Base-by-base conservation (phyloP, 179 eudicot species). In the Silene vulgaris region DNA sequence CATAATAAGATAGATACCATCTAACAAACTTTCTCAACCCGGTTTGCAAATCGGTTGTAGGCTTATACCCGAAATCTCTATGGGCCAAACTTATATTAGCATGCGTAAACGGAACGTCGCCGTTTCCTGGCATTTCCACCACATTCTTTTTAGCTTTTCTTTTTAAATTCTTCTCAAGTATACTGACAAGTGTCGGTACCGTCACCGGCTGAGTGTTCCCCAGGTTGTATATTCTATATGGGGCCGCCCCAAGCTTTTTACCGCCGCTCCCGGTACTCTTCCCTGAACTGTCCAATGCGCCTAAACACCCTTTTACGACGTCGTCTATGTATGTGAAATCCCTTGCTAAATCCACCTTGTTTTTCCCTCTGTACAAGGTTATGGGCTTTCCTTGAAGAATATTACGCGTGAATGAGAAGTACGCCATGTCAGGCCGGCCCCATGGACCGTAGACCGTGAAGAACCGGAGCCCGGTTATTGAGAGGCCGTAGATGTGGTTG, bases 371-470 rank as follows among this genome's bases (percentile, higher is more conserved):
- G 75, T 71, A 77, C 2, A 77, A 72, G 4, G 71, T 72, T 8
- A 77, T 77, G 19, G 71, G 72, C 71, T 72, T 77, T 64, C 80
- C 80, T 20, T 77, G 76, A 0, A 77, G 37, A 1, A 77, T 77
- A 26, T 72, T 63, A 12, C 71, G 28, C 4, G 80, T 77, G 17
- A 77, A 77, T 6, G 71, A 77, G 65, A 72, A 77, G 64, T 77
- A 77, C 0, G 80, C 80, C 80, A 77, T 77, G 40, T 77, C 80
- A 7, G 80, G 80, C 23, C 80, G 48, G 16, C 80, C 80, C 76
- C 76, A 77, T 8, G 80, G 80, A 3, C 80, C 80, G 35, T 77
- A 77, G 0, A 77, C 80, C 16, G 80, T 77, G 71, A 77, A 77
- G 76, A 77, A 77, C 1, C 80, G 45, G 3, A 77, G 63, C 32